A percentile compares a stretch with the other conserved stretches of the same genome.
These are phyloP conservation scores for Globisporangium mamillatum DNA, from an alignment of 352 stramenopile species.

Conservation along the genomic window DNA sequence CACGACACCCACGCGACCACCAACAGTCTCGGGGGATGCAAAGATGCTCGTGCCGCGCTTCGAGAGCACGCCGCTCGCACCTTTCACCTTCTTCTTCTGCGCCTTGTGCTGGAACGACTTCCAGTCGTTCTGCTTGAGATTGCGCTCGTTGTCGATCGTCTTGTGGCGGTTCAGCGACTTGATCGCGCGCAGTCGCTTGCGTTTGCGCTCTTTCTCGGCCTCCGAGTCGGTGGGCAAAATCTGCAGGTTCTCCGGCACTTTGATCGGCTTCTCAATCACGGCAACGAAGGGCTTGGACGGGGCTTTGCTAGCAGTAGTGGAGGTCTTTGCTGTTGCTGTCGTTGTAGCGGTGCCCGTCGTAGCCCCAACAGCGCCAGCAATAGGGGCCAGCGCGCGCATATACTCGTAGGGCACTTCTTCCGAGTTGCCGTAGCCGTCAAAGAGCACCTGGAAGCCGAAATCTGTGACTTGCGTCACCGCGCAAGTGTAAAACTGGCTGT, in stretches of 20 bases:
- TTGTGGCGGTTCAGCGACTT: constrained; percentile 88
- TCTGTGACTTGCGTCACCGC: constrained; percentile 60
- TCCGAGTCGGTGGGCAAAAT: constrained; percentile 82
- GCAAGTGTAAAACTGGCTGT: constrained; percentile 73
- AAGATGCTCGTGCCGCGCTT: constrained; percentile 89
- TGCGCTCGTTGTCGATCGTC: constrained; percentile 79
- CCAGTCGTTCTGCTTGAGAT: constrained; percentile 84
- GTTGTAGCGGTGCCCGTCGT: neutral
- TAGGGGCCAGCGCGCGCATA: constrained; percentile 33
- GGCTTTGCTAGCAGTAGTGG: neutral
- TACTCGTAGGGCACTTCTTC: constrained; percentile 91
- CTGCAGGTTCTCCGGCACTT: constrained; percentile 84
- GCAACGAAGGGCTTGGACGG: constrained; percentile 32
- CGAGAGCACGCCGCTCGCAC: constrained; percentile 66
- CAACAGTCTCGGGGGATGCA: constrained; percentile 76
- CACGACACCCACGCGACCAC: constrained; percentile 84
- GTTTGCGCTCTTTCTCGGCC: constrained; percentile 83
- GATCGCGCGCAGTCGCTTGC: constrained; percentile 77
- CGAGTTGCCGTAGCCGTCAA: constrained; percentile 86
- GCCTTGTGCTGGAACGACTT: constrained; percentile 84
- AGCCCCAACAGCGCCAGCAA: neutral
- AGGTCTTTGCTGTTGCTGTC: neutral
- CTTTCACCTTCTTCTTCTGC: constrained; percentile 68
- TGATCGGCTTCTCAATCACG: constrained; percentile 69
- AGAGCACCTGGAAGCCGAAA: constrained; percentile 83